Conservation (phyloP, 2,329 filamentous ascomycete species). For the Sporothrix phasma region DNA sequence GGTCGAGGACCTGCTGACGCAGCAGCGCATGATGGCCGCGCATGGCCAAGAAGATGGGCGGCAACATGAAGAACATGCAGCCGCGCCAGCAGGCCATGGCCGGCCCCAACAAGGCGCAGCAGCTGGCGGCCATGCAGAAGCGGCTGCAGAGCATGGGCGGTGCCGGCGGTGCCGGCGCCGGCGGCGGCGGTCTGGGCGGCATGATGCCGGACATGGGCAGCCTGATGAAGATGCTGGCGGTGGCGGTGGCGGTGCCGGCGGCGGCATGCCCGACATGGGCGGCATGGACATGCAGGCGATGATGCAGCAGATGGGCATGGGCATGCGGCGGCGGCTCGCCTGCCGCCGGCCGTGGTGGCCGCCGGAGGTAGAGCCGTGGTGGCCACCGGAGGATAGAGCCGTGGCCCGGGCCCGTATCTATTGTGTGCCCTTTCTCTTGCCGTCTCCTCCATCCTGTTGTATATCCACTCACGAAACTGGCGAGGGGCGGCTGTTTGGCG, state of each 20-base stretch:
- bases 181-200: conserved; percentile 22
- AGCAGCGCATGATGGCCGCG: conserved; percentile 98
- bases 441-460: neutral
- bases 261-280: conserved; percentile 51
- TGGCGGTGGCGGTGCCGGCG: conserved; percentile 56
- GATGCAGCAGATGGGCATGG: conserved; percentile 63
- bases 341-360: conserved; percentile 15
- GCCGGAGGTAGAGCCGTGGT: conserved; percentile 13
- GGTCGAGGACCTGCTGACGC: conserved; percentile 92
- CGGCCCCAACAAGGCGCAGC: conserved; percentile 82
- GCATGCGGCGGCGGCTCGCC: conserved; percentile 24
- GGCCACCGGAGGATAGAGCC: conserved; percentile 14
- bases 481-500: neutral
- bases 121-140: conserved; percentile 96
- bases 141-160: conserved; percentile 87
- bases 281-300: conserved; percentile 71
- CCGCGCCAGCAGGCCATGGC: conserved; percentile 84
- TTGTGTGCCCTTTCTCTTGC: neutral
- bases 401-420: too few relatives aligned
- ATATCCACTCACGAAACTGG: neutral
- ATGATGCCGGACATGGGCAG: conserved; percentile 71
- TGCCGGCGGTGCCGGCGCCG: conserved; percentile 48
- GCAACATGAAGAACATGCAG: conserved; percentile 96
- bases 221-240: conserved; percentile 90
- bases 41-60: conserved; percentile 98